Evolutionary conservation across 1,284 basidiomycete species (phyloP).

Genomic region (Moesziomyces globuligerus): DNA sequence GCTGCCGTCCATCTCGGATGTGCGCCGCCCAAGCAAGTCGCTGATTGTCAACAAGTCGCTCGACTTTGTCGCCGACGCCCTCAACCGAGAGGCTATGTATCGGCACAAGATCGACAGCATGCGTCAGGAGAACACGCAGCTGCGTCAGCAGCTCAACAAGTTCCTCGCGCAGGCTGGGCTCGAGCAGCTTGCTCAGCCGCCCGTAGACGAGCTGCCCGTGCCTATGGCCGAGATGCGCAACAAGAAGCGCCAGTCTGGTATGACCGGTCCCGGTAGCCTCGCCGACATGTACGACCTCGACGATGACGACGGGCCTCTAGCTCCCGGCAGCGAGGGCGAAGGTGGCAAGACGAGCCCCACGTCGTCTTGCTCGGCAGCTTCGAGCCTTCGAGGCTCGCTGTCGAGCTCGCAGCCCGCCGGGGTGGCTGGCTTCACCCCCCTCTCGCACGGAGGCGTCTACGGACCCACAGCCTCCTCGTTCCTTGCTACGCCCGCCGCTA

Average conservation of each 20-base stretch:
- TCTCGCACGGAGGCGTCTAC: slow-evolving; percentile 19
- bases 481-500: slow-evolving; percentile 15
- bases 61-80: slow-evolving; percentile 57
- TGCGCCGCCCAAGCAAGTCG: slow-evolving; percentile 58
- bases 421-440: slow-evolving; percentile 27
- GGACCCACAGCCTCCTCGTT: slow-evolving; percentile 5
- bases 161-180: slow-evolving; percentile 46
- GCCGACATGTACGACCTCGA: slow-evolving; percentile 39
- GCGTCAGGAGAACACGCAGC: slow-evolving; percentile 43
- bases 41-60: slow-evolving; percentile 62
- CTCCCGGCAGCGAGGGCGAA: slow-evolving; percentile 43
- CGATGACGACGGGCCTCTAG: slow-evolving; percentile 39
- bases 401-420: slow-evolving; percentile 28
- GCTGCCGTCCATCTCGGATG: slow-evolving; percentile 55
- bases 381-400: slow-evolving; percentile 30
- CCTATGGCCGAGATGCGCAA: slow-evolving; percentile 44
- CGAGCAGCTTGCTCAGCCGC: slow-evolving; percentile 30
- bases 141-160: slow-evolving; percentile 56
- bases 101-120: slow-evolving; percentile 53
- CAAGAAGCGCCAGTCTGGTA: slow-evolving; percentile 33
- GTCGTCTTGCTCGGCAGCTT: slow-evolving; percentile 30
- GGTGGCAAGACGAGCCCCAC: slow-evolving; percentile 38
- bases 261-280: slow-evolving; percentile 5
- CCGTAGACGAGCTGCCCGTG: slow-evolving; percentile 36
- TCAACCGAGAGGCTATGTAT: slow-evolving; percentile 51